Evolutionary conservation across 352 stramenopile genomes (phyloP), one percentile per base, ranked within the genome.

Genomic region (Pythium myriotylum): DNA sequence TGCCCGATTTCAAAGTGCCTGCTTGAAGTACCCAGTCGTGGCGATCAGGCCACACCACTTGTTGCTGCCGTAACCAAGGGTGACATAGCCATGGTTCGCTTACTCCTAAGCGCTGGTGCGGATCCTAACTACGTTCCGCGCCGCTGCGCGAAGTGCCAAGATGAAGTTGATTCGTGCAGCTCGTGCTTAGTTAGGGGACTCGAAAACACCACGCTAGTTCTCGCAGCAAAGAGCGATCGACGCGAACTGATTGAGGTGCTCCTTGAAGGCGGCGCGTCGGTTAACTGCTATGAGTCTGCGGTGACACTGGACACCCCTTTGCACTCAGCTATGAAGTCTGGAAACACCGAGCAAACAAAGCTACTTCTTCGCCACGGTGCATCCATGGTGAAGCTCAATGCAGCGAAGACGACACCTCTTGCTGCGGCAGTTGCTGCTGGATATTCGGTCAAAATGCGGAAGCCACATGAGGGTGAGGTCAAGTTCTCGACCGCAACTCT

Each of bases 401-500:
- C 59, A 23, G 54, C 47, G 2, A 70, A 72, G 1, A 54, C 62
- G n/a, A 69, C 79, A 2, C 63, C 81, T n/a, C 65, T 90, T 19
- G 72, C 84, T 12, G 35, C 76, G 22, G 81, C 81, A 0, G 64
- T 87, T n/a, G 39, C 68, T 8, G 65, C 64, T 17, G 57, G 67
- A 13, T 56, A 76, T 20, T 83, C 81, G 1, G 74, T 90, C 19
- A 52, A 65, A 12, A 62, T 42, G 7, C 67, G 63, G 20, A 68
- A 88, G 43, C 63, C 47, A 2, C 81, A 90, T 29, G 69, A 79
- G 51, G 78, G 74, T 8, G 78, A 90, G 37, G 35, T 63, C 47
- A 16, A 50, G 23, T 63, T 57, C 46, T 45, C 56, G 7, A 51
- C 29, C 4, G 20, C 22, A 1, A 1, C 24, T 16, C 41, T 63